These are phyloP conservation scores for Entonaema liquescens DNA, from an alignment of 495 filamentous ascomycete genomes.

Conservation along the genomic window DNA sequence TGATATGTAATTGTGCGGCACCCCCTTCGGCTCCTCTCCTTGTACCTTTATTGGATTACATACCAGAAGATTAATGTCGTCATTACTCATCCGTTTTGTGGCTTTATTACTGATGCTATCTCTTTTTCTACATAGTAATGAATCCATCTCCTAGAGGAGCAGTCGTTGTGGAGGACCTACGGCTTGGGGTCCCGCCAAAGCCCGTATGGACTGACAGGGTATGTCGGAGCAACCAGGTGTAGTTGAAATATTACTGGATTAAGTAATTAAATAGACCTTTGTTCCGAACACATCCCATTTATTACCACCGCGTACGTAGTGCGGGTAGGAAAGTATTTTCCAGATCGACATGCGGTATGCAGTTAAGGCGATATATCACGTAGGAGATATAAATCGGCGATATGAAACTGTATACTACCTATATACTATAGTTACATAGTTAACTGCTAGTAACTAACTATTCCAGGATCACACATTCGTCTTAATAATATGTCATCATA, in stretches of 20 bases:
- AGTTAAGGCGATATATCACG: neutral
- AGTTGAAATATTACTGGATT: neutral
- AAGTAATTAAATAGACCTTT: neutral
- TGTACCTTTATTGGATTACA: neutral
- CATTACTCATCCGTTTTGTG: neutral
- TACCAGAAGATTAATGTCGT: neutral
- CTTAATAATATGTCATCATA: neutral
- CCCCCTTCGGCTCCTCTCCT: conserved; percentile 1
- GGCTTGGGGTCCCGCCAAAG: neutral
- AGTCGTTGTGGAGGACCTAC: neutral
- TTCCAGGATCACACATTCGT: neutral
- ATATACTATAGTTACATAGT: too few species aligned
- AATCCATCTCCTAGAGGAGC: neutral
- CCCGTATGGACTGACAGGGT: neutral
- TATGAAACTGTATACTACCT: neutral
- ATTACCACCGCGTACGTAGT: too few species aligned
- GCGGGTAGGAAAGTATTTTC: neutral
- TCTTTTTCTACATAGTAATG: neutral
- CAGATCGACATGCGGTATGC: neutral
- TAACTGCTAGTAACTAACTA: neutral
- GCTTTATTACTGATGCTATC: neutral
- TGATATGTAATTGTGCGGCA: neutral
- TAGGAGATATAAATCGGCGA: neutral
- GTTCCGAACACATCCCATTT: neutral
- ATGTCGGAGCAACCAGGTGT: neutral